Percentiles rank a stretch among this genome's conserved stretches.
These are phyloP conservation scores for Fragaria ananassa DNA, from an alignment of 306 rosid genomes.

Conservation along the genomic window DNA sequence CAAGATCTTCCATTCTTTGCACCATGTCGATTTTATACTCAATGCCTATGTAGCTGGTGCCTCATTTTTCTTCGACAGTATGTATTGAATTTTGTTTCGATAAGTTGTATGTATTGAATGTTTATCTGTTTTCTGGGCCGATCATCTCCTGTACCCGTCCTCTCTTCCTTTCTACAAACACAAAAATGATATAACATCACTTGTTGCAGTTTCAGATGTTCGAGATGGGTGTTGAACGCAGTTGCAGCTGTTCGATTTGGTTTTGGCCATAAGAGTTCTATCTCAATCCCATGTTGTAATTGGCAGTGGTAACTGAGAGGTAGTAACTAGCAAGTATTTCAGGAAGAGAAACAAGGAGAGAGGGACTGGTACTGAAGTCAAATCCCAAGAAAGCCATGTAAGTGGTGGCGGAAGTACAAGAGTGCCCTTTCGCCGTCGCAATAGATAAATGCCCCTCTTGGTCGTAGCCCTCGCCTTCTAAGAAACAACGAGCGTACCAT, in stretches of 20 bases:
- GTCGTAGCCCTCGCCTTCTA: slow-evolving; percentile 18
- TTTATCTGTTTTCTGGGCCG: neutral
- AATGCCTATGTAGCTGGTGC: slow-evolving; percentile 25
- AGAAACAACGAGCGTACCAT: slow-evolving; percentile 17
- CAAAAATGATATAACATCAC: neutral
- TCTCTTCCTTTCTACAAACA: neutral
- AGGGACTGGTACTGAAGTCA: neutral
- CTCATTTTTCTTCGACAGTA: neutral
- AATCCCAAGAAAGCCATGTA: slow-evolving; percentile 11
- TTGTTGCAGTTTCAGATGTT: neutral
- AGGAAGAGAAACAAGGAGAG: neutral
- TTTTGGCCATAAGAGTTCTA: neutral
- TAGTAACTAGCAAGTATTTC: neutral
- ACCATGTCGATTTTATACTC: slow-evolving; percentile 4
- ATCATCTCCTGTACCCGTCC: neutral
- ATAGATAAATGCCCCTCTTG: slow-evolving; percentile 8
- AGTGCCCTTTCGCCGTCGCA: slow-evolving; percentile 1
- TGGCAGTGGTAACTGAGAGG: neutral
- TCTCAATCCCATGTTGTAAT: neutral
- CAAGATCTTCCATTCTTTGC: slow-evolving; percentile 29
- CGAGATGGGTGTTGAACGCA: neutral
- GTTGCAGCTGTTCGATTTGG: neutral
- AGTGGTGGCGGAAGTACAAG: slow-evolving; percentile 13
- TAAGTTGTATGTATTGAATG: neutral
- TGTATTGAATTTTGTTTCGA: slow-evolving; percentile 5